Evolutionary conservation across 2,329 filamentous ascomycete species (phyloP).

Genomic region (Sarocladium brachiariae): DNA sequence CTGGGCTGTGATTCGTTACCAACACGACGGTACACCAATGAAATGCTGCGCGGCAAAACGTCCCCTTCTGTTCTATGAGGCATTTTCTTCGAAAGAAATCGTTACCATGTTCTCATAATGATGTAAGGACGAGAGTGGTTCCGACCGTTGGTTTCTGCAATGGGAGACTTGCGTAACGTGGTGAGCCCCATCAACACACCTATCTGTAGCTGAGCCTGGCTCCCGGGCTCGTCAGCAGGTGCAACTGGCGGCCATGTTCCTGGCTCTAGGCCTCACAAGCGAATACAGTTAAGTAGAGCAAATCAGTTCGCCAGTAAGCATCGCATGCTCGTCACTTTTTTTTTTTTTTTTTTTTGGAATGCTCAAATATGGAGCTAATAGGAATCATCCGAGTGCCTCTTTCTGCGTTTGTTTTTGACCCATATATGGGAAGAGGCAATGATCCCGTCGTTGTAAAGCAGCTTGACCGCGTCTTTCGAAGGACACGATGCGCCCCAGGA

Average conservation of each 20-base stretch:
- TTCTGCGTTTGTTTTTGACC: not conserved
- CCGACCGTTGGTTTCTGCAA: not conserved
- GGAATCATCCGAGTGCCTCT: slow-evolving; percentile 1
- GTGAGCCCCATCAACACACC: too few species aligned
- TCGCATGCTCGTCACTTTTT: not conserved
- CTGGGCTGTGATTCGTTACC: slow-evolving; percentile 2
- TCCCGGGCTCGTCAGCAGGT: not conserved
- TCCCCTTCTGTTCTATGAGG: not conserved
- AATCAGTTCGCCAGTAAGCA: not conserved
- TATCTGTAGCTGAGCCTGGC: slow-evolving; percentile 15
- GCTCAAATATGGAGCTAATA: not conserved
- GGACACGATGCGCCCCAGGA: not conserved
- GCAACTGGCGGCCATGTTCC: not conserved
- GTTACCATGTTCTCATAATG: not conserved
- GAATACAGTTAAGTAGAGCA: not conserved
- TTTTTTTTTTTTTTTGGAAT: too few species aligned
- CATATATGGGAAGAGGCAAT: not conserved
- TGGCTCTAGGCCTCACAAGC: not conserved
- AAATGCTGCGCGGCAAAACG: not conserved
- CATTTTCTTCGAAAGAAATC: not conserved
- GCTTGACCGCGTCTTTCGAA: not conserved
- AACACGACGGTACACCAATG: not conserved
- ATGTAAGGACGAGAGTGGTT: not conserved
- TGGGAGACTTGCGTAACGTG: too few species aligned
- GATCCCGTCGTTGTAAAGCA: not conserved